Base-by-base conservation (phyloP, 1,284 basidiomycete species). In the Sanghuangporus sanghuang region DNA sequence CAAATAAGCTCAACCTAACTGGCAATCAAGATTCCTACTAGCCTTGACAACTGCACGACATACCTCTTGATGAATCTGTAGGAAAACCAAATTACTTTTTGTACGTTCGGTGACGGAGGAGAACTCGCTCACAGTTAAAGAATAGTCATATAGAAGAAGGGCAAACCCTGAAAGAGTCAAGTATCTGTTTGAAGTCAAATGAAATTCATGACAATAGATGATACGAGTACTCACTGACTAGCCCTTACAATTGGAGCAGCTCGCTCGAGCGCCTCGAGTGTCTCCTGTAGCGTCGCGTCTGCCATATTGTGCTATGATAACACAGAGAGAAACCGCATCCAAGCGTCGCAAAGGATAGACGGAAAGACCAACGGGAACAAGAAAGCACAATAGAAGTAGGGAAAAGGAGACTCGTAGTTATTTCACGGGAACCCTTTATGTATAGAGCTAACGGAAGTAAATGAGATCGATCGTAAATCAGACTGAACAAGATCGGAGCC, bases 141-240 rank as follows among this genome's bases (percentile, higher is more conserved):
- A 63, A 49, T 63, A 66, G 61, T 66, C 65, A 55, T 66, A 66
- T 42, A 66, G 44, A 36, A 66, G 49, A 56, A 66, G 32, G 21
- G 65, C 39, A 38, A 49, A 57, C 7, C 65, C 65, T 6, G 62
- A 63, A 52, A 66, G 57, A 18, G 62, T 66, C 57, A 66, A 27
- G 42, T 66, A 66, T 49, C 65, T 66, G 40, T 12, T 38, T 40
- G 23, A 11, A 48, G 42, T 27, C 5, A 36, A 46, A 7, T 49
- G 42, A 36, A 16, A 54, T 55, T 49, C 12, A 52, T 7, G 21
- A 49, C 2, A 5, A 6, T 50, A 27, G 57, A 48, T 46, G 8
- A 2, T 16, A 9, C 12, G n/a, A 54, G 21, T 7, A 65, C 65
- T 55, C 36, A 66, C 65, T 63, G 61, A 49, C 65, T 61, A 8